Base-by-base conservation (phyloP, 2,329 filamentous ascomycete species). In the Ophiostoma sp. region DNA sequence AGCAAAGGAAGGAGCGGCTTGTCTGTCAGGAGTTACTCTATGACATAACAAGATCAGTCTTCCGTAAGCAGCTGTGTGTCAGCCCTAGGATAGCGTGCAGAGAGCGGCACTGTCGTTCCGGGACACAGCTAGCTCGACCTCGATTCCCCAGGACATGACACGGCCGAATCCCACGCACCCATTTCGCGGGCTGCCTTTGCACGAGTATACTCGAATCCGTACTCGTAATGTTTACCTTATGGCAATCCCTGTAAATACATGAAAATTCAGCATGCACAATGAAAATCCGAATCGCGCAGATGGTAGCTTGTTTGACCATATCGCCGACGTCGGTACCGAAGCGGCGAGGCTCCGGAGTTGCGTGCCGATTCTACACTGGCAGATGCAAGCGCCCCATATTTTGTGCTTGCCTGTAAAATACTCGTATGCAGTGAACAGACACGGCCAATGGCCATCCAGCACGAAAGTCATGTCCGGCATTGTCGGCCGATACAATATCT, bases 321-420 rank as follows among this genome's bases (percentile, higher is more conserved):
- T 52, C 9, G 16, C 55, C 55, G 55, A 60, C 55, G 55, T 60
- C 55, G 55, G 55, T 60, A 36, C 55, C 55, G 55, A 60, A 14
- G 8, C 55, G 55, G 55, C 55, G n/a, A 16, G 40, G 8, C 8
- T 3, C 49, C n/a, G 18, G 6, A 55, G 49, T 55, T 6, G 49
- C 49, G 49, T 60, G 55, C 55, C 27, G 55, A 27, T 27, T 27
- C 27, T 27, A 27, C 27, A 27, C 27, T 27, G 27, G 27, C 16
- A 7, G n/a, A 58, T 58, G 49, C 36, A 60, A 60, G 55, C 16
- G 55, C 36, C 14, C 55, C 55, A 16, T 52, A 60, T 55, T 18
- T 47, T 16, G 8, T 44, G 42, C 42, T 44, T 44, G 47, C 16
- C 27, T 49, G 47, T 49, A 49, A 14, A 47, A 16, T 16, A 12